These are phyloP conservation scores for Cantharellus cinnabarinus DNA, from an alignment of 768 basidiomycete genomes.

Conservation along the genomic window DNA sequence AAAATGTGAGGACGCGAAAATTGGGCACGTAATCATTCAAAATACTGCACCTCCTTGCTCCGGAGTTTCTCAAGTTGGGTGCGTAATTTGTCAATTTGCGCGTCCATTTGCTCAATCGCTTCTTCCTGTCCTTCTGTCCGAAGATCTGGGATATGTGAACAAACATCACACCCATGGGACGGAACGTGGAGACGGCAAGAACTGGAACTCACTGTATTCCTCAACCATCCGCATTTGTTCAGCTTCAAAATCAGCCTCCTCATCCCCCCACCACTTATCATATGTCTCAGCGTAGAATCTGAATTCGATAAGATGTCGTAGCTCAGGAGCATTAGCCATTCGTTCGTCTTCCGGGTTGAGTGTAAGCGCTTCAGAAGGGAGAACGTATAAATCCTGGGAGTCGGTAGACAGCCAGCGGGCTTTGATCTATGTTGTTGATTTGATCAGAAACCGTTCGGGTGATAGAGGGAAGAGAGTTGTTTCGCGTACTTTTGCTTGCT, in stretches of 20 bases:
- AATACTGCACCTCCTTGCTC: slow-evolving; percentile 1
- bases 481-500: slow-evolving; percentile 47
- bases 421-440: slow-evolving; percentile 4
- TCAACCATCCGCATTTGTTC: slow-evolving; percentile 46
- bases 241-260: slow-evolving; percentile 41
- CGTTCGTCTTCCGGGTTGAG: slow-evolving; percentile 9
- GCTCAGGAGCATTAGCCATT: slow-evolving; percentile 41
- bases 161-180: not conserved
- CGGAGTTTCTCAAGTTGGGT: not conserved
- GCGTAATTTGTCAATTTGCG: not conserved
- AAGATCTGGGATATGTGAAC: not conserved
- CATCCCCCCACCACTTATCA: slow-evolving; percentile 40
- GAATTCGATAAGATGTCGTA: slow-evolving; percentile 53
- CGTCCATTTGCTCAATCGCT: not conserved
- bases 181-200: not conserved
- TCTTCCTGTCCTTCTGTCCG: not conserved
- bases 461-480: not conserved
- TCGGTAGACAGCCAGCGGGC: slow-evolving; percentile 15
- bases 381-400: slow-evolving; percentile 13
- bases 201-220: slow-evolving; percentile 8
- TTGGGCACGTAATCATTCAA: slow-evolving; percentile 25
- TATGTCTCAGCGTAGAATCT: slow-evolving; percentile 53
- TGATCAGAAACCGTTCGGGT: slow-evolving; percentile 23
- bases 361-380: no score
- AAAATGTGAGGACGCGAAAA: slow-evolving; percentile 19